These are phyloP conservation scores for Podospora bellae-mahoneyi DNA, from an alignment of 495 filamentous ascomycete species.

Conservation along the genomic window DNA sequence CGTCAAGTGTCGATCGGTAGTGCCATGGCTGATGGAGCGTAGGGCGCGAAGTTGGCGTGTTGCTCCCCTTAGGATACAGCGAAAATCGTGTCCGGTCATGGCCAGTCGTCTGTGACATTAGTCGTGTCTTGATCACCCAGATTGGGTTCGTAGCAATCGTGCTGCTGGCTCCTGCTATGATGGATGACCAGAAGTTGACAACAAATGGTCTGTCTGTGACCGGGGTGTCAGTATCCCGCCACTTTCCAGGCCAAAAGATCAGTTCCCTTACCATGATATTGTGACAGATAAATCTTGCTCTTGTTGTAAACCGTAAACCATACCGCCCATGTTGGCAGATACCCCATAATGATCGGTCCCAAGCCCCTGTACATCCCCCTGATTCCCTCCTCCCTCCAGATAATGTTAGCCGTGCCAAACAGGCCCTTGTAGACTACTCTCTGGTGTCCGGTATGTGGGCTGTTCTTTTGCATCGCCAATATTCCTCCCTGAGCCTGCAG, in stretches of 20 bases:
- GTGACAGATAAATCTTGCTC: slow-evolving; percentile 67
- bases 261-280: slow-evolving; percentile 56
- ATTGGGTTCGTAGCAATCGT: slow-evolving; percentile 98
- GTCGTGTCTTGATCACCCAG: slow-evolving; percentile 97
- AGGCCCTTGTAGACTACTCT: slow-evolving; percentile 75
- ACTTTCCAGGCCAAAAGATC: slow-evolving; percentile 3
- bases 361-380: slow-evolving; percentile 90
- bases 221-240: not conserved
- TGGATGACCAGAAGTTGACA: slow-evolving; percentile 67
- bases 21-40: slow-evolving; percentile 71
- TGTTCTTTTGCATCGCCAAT: slow-evolving; percentile 28
- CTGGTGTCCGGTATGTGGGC: slow-evolving; percentile 36
- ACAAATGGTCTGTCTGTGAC: slow-evolving; percentile 39
- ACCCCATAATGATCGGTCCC: slow-evolving; percentile 90
- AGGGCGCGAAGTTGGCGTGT: slow-evolving; percentile 48
- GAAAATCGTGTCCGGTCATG: slow-evolving; percentile 38
- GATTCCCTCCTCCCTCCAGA: slow-evolving; percentile 83
- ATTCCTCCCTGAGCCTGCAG: slow-evolving; percentile 93
- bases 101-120: slow-evolving; percentile 78
- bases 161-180: slow-evolving; percentile 86
- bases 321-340: slow-evolving; percentile 96
- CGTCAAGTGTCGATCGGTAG: slow-evolving; percentile 82
- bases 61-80: slow-evolving; percentile 41
- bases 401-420: slow-evolving; percentile 76
- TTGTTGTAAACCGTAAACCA: slow-evolving; percentile 95